Evolutionary conservation across 805 yeast species (phyloP).

Genomic region (Lipomyces chichibuensis): DNA sequence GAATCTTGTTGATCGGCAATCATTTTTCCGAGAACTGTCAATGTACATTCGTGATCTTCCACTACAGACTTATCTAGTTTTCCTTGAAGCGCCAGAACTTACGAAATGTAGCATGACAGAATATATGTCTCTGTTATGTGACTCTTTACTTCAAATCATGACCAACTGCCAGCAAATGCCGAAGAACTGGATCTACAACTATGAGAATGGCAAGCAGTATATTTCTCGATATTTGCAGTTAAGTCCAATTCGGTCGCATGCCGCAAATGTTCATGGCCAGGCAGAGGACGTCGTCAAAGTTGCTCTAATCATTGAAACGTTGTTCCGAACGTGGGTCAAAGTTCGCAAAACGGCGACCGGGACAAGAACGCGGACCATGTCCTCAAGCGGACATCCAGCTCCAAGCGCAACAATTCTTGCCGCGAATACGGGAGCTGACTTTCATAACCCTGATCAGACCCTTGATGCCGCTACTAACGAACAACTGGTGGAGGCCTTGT

Average conservation of each 20-base stretch:
- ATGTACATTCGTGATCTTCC: slow-evolving; percentile 19
- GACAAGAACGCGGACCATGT: slow-evolving; percentile 6
- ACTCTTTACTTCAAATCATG: slow-evolving; percentile 13
- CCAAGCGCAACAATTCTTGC: neutral
- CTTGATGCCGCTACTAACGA: neutral
- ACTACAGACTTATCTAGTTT: slow-evolving; percentile 4
- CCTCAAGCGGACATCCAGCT: slow-evolving; percentile 5
- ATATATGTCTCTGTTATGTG: slow-evolving; percentile 10
- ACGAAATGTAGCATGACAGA: slow-evolving; percentile 13
- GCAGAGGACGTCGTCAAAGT: slow-evolving; percentile 17
- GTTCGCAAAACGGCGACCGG: slow-evolving; percentile 19
- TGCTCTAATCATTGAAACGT: slow-evolving; percentile 15
- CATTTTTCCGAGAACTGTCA: slow-evolving; percentile 22
- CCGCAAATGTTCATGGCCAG: neutral
- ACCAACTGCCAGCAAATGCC: slow-evolving; percentile 9
- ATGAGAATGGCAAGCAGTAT: slow-evolving; percentile 14
- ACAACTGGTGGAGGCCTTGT: neutral
- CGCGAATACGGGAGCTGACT: neutral
- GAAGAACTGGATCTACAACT: slow-evolving; percentile 22
- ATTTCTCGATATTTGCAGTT: slow-evolving; percentile 15
- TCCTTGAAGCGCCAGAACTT: slow-evolving; percentile 26
- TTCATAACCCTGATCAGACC: neutral
- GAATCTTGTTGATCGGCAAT: slow-evolving; percentile 8
- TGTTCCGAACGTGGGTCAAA: slow-evolving; percentile 25
- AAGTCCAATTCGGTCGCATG: neutral